Evolutionary conservation across 2,329 filamentous ascomycete genomes (phyloP).

Genomic region (Zasmidium angulare): DNA sequence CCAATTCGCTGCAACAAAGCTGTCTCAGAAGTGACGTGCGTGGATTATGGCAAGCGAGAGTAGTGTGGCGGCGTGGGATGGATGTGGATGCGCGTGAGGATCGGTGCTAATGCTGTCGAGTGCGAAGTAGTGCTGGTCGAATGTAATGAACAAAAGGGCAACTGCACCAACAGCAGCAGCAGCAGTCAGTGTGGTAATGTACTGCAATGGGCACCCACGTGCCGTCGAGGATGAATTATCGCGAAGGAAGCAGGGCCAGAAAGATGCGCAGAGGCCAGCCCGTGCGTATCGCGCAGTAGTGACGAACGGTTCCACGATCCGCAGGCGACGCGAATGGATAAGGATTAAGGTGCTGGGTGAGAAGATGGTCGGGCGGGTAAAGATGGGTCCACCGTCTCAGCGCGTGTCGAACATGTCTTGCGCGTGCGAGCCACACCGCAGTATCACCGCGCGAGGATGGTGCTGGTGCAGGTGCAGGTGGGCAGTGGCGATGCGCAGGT

Average conservation of each 20-base stretch:
- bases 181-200: background rate
- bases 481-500: no score
- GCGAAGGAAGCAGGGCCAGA: background rate
- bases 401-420: background rate
- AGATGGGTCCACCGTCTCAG: background rate
- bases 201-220: background rate
- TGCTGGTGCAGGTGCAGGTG: no score
- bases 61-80: background rate
- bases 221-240: background rate
- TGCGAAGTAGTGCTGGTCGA: no score
- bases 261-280: background rate
- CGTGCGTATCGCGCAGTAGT: slow-evolving; percentile 2
- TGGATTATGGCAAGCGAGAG: background rate
- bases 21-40: background rate
- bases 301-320: background rate
- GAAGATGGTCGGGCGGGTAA: background rate
- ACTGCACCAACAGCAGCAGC: background rate
- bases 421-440: background rate
- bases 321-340: background rate
- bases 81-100: background rate
- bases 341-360: background rate
- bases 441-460: background rate
- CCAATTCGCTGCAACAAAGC: no score
- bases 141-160: background rate
- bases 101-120: background rate